Conservation (phyloP, 2,329 filamentous ascomycete species). For the Monosporascus sp. region DNA sequence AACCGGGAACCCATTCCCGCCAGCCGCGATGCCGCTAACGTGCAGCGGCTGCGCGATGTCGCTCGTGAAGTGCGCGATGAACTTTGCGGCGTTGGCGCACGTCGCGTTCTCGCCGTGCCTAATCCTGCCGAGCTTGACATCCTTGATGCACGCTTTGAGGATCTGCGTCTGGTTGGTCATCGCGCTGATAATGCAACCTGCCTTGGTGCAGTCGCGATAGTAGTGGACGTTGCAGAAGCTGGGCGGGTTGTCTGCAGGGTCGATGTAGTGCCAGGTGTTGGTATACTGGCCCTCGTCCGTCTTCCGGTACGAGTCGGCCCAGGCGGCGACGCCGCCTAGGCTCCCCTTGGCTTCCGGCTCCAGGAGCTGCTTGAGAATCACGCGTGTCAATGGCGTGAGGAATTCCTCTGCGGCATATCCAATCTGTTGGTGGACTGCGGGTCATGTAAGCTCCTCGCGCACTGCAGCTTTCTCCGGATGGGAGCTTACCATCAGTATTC, state of each 20-base stretch:
- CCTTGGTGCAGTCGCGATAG: constrained; percentile 31
- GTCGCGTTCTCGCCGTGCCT: constrained; percentile 7
- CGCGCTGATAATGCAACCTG: constrained; percentile 21
- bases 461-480: background rate
- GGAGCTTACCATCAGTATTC: constrained; percentile 13
- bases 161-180: constrained; percentile 22
- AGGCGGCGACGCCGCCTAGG: constrained; percentile 32
- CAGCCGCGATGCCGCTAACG: constrained; percentile 34
- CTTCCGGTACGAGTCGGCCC: constrained; percentile 33
- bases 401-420: constrained; percentile 16
- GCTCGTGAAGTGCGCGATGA: constrained; percentile 35
- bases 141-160: constrained; percentile 10
- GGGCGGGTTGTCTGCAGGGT: constrained; percentile 35
- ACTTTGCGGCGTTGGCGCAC: constrained; percentile 27
- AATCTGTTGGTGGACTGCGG: constrained; percentile 16
- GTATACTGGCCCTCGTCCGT: constrained; percentile 30
- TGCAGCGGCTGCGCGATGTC: constrained; percentile 41
- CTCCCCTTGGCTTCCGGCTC: constrained; percentile 24
- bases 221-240: constrained; percentile 30
- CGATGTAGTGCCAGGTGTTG: constrained; percentile 35
- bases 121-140: constrained; percentile 12
- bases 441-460: background rate
- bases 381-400: constrained; percentile 10
- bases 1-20: constrained; percentile 44
- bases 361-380: constrained; percentile 28